Base-by-base conservation (phyloP, 768 basidiomycete species). In the Xanthoconium stramineum region DNA sequence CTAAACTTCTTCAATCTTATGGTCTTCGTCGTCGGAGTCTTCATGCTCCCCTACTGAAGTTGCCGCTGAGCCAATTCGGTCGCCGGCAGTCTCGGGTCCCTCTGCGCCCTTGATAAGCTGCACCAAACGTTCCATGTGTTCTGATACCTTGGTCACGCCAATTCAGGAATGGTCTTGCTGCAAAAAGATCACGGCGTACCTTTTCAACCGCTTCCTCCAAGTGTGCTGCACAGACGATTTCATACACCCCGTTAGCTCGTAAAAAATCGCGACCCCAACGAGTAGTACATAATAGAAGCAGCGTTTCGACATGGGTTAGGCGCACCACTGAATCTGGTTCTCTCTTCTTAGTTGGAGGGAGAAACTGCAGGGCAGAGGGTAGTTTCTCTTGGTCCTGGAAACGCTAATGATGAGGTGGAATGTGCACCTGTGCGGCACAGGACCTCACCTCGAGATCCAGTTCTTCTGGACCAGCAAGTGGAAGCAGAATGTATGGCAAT, bases 401-500 rank as follows among this genome's bases (percentile, higher is more conserved):
- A 47, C 15, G n/a, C 3, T 35, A 7, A 36, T 37, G 20, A 50
- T 57, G 38, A 53, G 51, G 38, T 33, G 39, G 6, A 50, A 46
- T 32, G 32, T 60, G 20, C 19, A 3, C 29, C 6, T 7, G 28
- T 12, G 6, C 7, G 28, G 20, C n/a, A 29, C 29, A 19, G 20
- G 45, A 24, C 52, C 77, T 51, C 61, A 91, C 92, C 58, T 98
- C 95, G 1, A 96, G 78, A 54, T 97, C 94, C 57, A 91, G 86
- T 72, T 98, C 97, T 71, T 98, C 97, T 1, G 94, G 89, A 7
- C 96, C 95, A 40, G 96, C 94, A 3, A 99, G 77, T 0, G 97
- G 96, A 1, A 95, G 81, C 4, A 99, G 79, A 12, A 99, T 78
- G 66, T 85, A 89, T 0, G 92, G 88, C 11, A 98, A 78, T 3